Percentiles rank a stretch among this genome's conserved stretches.
These are phyloP conservation scores for Osmozyma mogii DNA, from an alignment of 805 yeast genomes.

Conservation along the genomic window DNA sequence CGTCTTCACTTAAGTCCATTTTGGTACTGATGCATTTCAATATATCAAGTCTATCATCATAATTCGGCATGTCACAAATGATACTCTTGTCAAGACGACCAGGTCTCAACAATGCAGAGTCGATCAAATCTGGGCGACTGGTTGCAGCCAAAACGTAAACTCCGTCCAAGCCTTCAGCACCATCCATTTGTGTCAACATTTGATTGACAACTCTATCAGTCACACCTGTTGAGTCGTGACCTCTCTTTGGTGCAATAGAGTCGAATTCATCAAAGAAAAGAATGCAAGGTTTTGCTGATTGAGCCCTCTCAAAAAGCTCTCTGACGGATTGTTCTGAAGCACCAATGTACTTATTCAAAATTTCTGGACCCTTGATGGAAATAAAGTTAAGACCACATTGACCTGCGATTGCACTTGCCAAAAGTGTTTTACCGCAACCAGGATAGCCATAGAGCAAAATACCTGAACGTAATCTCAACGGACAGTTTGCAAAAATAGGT, in stretches of 20 bases:
- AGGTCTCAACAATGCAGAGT: conserved; percentile 89
- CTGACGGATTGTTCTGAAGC: conserved; percentile 94
- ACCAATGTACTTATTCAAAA: conserved; percentile 90
- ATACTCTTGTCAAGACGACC: conserved; percentile 93
- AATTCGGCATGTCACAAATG: conserved; percentile 78
- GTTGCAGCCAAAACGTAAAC: conserved; percentile 97
- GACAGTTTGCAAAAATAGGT: conserved; percentile 86
- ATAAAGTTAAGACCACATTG: conserved; percentile 92
- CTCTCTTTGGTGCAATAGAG: conserved; percentile 95
- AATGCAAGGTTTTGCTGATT: conserved; percentile 89
- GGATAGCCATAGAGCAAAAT: conserved; percentile 90
- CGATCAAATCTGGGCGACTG: conserved; percentile 90
- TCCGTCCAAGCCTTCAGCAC: conserved; percentile 96
- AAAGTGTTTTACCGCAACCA: conserved; percentile 91
- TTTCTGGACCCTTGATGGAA: conserved; percentile 92
- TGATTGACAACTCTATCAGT: conserved; percentile 97
- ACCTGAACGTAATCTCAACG: conserved; percentile 83
- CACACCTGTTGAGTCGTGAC: conserved; percentile 96
- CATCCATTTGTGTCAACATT: conserved; percentile 96
- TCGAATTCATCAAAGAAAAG: conserved; percentile 94
- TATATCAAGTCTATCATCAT: conserved; percentile 67
- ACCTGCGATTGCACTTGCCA: conserved; percentile 90
- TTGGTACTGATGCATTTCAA: conserved; percentile 48
- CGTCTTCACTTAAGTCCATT: conserved; percentile 47
- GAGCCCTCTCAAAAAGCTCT: conserved; percentile 89